Percentiles rank a stretch among this genome's conserved stretches.
Evolutionary conservation across 345 rosid species (phyloP).

Genomic region (Heritiera littoralis): DNA sequence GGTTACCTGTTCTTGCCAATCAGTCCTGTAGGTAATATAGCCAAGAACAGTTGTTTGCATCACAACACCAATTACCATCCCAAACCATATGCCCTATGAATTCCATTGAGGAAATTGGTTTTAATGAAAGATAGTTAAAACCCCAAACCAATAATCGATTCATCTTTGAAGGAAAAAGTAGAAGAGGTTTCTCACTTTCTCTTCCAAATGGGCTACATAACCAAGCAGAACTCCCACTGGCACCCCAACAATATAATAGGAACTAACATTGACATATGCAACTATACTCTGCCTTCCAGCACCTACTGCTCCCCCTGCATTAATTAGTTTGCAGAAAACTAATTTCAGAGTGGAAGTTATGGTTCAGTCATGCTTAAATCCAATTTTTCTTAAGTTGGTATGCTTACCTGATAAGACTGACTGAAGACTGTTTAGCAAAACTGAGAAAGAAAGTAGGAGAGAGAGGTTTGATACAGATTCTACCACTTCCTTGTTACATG

Average conservation of each 20-base stretch:
- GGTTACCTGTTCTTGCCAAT: constrained; percentile 58
- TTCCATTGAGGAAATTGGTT: not conserved
- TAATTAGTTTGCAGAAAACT: not conserved
- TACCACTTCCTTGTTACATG: constrained; percentile 34
- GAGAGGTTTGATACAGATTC: constrained; percentile 40
- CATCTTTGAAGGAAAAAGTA: not conserved
- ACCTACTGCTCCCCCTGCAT: constrained; percentile 74
- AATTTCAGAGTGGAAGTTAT: not conserved
- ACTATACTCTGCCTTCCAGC: constrained; percentile 69
- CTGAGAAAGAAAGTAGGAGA: constrained; percentile 44
- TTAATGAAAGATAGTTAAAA: not conserved
- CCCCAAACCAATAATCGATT: no score
- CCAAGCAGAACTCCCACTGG: constrained; percentile 69
- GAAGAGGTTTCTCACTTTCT: constrained; percentile 38
- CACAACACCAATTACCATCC: constrained; percentile 49
- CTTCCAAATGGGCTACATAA: constrained; percentile 49
- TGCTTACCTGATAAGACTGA: constrained; percentile 50
- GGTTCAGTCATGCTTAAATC: no score
- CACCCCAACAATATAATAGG: constrained; percentile 63
- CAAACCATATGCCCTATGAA: constrained; percentile 59
- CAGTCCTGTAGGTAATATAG: constrained; percentile 47
- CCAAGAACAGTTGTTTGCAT: constrained; percentile 39
- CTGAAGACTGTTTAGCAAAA: constrained; percentile 52
- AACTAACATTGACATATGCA: constrained; percentile 54
- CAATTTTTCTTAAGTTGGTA: not conserved